Base-by-base conservation (phyloP, 1,284 basidiomycete species). In the Melampsora larici-populina region DNA sequence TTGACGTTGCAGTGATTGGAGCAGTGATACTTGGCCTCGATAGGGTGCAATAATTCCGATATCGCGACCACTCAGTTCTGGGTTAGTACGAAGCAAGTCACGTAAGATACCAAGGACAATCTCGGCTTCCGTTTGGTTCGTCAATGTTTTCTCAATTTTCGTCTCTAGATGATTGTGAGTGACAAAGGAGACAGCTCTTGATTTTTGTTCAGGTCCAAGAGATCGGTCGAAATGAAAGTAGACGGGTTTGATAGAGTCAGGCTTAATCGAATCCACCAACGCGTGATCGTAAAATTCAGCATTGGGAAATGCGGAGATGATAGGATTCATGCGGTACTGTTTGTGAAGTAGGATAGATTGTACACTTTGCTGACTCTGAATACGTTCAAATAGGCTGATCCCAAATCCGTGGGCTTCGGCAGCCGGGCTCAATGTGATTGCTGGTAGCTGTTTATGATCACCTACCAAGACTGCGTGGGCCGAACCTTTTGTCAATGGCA, bases 401-500 rank as follows among this genome's bases (percentile, higher is more conserved):
- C 89, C 89, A 21, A 95, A 86, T 0, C 92, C 93, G 26, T 88
- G 88, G 24, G 86, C 84, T 81, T 88, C 87, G 0, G 91, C 92
- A 81, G 90, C 63, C 2, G 63, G 63, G 31, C 29, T 33, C 21
- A 64, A 40, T 29, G 96, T 92, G 73, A 97, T 89, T 0, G 95
- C 93, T 26, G 94, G 93, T n/a, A 97, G 87, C 83, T 97, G 95
- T 83, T 95, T 95, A 85, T 97, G 95, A 85, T 97, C 95, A 40
- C 94, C 95, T 79, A 97, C 95, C 71, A 97, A 88, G 3, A 92
- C 89, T 43, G 93, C 87, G 81, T 97, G 94, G 67, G 87, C 87
- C 29, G 91, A 33, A 8, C 63, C 63, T 40, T 40, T 31, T 9
- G 63, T 64, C 15, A 64, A 33, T 9, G 63, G 63, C 7, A 64